These are phyloP conservation scores for Cubamyces sp. DNA, from an alignment of 768 basidiomycete species.

Conservation along the genomic window DNA sequence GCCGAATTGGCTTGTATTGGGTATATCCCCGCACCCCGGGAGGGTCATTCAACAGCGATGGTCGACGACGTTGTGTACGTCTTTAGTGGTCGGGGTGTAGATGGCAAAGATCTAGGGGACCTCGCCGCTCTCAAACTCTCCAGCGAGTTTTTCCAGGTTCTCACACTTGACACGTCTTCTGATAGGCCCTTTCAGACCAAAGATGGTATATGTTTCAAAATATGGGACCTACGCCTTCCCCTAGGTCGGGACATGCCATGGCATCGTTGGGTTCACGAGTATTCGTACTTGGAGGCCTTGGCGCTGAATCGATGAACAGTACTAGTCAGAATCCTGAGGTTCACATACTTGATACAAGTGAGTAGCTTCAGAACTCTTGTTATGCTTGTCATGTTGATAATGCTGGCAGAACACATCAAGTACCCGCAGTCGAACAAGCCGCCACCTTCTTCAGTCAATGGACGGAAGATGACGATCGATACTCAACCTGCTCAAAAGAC, in stretches of 20 bases:
- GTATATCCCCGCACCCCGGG: conserved; percentile 92
- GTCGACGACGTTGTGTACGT: conserved; percentile 98
- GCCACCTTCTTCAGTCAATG: conserved; percentile 35
- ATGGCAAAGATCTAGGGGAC: conserved; percentile 94
- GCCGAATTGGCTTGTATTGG: conserved; percentile 94
- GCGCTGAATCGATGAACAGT: conserved; percentile 89
- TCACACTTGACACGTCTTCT: not conserved
- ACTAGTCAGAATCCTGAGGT: conserved; percentile 75
- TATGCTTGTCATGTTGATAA: not conserved
- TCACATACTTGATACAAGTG: conserved; percentile 96
- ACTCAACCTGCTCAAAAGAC: conserved; percentile 15
- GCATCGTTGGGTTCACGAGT: conserved; percentile 87
- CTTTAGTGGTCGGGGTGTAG: conserved; percentile 96
- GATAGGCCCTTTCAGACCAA: conserved; percentile 60
- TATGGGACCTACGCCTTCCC: conserved; percentile 95
- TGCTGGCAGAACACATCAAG: conserved; percentile 79
- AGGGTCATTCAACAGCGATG: conserved; percentile 94
- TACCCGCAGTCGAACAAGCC: conserved; percentile 72
- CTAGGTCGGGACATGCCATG: conserved; percentile 98
- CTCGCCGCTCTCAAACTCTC: conserved; percentile 96
- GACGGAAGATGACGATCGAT: conserved; percentile 18
- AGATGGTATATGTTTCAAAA: conserved; percentile 99
- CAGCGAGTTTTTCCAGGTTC: conserved; percentile 59
- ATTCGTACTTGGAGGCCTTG: conserved; percentile 93
- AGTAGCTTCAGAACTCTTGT: conserved; percentile 38